phyloP scores from a whole-genome alignment of 2,329 filamentous ascomycete species.

The Aspergillus clavatus region DNA sequence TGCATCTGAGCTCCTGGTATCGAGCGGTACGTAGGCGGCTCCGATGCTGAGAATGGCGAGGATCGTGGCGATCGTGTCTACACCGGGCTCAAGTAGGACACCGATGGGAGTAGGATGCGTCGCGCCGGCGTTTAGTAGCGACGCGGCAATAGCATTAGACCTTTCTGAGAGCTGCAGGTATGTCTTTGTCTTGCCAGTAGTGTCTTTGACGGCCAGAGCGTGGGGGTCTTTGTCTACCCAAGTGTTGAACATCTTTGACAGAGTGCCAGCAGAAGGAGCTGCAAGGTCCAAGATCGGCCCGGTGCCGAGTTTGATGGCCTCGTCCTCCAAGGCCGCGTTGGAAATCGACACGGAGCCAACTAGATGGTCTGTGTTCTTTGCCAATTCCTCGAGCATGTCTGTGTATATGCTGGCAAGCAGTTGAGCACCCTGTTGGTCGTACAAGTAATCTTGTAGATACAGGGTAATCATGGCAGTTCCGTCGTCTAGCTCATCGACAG shows the following conservation, averaged over 20 bases:
- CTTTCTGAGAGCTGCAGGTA: conserved; percentile 7
- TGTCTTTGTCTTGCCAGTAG: conserved; percentile 1
- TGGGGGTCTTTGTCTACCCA: conserved; percentile 7
- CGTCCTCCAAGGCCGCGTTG: neutral
- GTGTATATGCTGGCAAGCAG: conserved; percentile 1
- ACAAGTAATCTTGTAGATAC: conserved; percentile 6
- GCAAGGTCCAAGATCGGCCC: conserved; percentile 2
- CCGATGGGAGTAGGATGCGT: neutral
- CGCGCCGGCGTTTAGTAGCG: conserved; percentile 3
- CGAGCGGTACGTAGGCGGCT: conserved; percentile 5
- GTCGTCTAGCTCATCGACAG: conserved; percentile 4
- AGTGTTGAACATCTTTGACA: conserved; percentile 3
- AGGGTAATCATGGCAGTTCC: conserved; percentile 5
- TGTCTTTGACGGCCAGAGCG: conserved; percentile 5
- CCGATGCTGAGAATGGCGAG: conserved; percentile 11
- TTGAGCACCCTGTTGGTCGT: conserved; percentile 5
- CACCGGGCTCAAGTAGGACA: conserved; percentile 8
- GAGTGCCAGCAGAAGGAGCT: conserved; percentile 2
- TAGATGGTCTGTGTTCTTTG: neutral
- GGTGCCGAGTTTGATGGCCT: conserved; percentile 2
- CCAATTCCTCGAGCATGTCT: neutral
- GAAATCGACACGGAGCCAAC: conserved; percentile 2
- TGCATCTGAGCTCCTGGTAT: conserved; percentile 1
- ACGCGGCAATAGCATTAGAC: conserved; percentile 3
- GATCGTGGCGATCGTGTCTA: conserved; percentile 7